Evolutionary conservation across 495 filamentous ascomycete genomes (phyloP).

Genomic region (Rhizodiscina lignyota): DNA sequence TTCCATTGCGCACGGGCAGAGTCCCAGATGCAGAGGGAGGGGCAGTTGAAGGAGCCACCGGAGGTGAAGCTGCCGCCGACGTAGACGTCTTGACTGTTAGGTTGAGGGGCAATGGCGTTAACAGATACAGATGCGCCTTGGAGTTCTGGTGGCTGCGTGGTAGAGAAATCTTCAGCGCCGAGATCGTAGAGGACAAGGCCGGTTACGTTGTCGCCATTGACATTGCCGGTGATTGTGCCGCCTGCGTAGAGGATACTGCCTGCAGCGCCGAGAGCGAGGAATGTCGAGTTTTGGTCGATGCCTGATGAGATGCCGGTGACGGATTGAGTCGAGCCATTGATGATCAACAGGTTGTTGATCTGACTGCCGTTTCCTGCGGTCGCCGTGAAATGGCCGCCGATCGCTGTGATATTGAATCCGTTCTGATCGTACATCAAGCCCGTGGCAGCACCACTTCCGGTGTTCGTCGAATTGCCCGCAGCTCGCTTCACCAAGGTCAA

Average conservation of each 20-base stretch:
- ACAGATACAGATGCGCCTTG: constrained; percentile 51
- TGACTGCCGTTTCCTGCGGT: constrained; percentile 49
- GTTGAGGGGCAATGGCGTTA: constrained; percentile 52
- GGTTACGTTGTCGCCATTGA: constrained; percentile 41
- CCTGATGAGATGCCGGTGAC: constrained; percentile 55
- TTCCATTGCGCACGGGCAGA: constrained; percentile 55
- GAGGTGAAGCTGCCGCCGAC: constrained; percentile 67
- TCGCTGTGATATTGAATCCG: constrained; percentile 62
- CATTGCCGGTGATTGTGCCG: constrained; percentile 55
- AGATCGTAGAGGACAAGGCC: constrained; percentile 77
- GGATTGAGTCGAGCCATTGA: constrained; percentile 45
- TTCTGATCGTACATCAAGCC: constrained; percentile 59
- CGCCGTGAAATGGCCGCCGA: constrained; percentile 77
- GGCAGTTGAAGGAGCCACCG: constrained; percentile 72
- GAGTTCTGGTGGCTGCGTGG: constrained; percentile 54
- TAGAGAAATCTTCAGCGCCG: constrained; percentile 34
- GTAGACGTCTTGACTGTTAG: constrained; percentile 56
- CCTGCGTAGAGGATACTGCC: constrained; percentile 64
- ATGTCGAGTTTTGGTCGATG: constrained; percentile 53
- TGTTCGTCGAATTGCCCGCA: constrained; percentile 15
- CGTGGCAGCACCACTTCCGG: constrained; percentile 45
- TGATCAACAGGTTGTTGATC: constrained; percentile 62
- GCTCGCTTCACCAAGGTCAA: no score
- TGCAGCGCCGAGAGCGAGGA: constrained; percentile 52
- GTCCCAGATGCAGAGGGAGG: constrained; percentile 64